Evolutionary conservation across 176 grass and related monocot species (phyloP), one percentile per base, ranked within the genome.

Genomic region (Triticum turgidum): DNA sequence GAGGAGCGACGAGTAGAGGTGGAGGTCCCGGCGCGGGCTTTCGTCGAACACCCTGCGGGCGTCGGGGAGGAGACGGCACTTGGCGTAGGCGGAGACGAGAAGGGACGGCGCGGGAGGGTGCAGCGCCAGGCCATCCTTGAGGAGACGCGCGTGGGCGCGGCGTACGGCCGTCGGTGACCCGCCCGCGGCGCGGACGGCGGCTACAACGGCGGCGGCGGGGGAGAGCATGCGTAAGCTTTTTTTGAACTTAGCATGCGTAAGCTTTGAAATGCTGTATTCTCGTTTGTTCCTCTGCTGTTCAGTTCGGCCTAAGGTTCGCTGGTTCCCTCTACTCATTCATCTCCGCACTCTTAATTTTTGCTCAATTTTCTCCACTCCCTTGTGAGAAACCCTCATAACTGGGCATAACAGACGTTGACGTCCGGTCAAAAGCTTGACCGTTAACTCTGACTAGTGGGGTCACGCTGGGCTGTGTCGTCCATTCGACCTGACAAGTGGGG

Each of bases 1-100:
- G 18, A 98, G 88, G 51, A 96, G 77, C 11, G 93, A 77, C 30
- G 91, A 92, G 80, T 94, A 98, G 73, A 98, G 79, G 76, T 84
- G n/a, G 76, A 91, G 78, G 37, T 93, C 87, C 69, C 90, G 89
- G 32, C 61, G 47, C 39, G 56, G 73, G 29, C 75, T 83, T 41
- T 93, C 90, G 21, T 93, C 89, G 88, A 95, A 95, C 64, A 86
- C 81, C 29, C 65, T 77, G 20, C 20, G 90, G 37, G 88, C 91
- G 64, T 92, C 85, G 6, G 73, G 44, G 63, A 92, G 89, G 38
- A 90, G 82, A 62, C 72, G 84, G 30, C 73, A 90, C 77, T 68
- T 93, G 24, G 88, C 88, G 70, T 95, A 98, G 58, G 86, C 82
- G 3, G 84, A 78, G 15, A 95, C 88, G 71, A 95, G 96, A 42